phyloP scores from a whole-genome alignment of 2,329 filamentous ascomycete species.

The Verticillium dahliae region DNA sequence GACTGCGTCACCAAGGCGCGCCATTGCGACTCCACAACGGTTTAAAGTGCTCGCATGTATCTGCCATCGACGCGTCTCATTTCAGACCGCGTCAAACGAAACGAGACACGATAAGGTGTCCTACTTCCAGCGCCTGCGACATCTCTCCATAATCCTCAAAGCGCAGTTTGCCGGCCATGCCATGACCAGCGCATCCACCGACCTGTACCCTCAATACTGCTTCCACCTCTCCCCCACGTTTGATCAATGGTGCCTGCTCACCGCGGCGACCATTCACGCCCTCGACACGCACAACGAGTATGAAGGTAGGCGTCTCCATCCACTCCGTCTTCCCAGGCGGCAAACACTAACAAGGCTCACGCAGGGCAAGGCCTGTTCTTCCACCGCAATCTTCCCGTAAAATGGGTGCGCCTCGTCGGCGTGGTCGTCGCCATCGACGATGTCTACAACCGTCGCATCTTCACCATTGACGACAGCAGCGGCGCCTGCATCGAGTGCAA shows the following conservation, averaged over 20 bases:
- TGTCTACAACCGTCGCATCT: constrained; percentile 37
- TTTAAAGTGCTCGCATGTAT: not conserved
- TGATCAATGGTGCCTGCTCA: constrained; percentile 52
- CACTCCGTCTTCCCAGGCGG: not conserved
- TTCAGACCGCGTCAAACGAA: not conserved
- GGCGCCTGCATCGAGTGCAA: constrained; percentile 50
- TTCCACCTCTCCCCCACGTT: constrained; percentile 57
- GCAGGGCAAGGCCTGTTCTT: constrained; percentile 54
- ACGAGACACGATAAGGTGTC: not conserved
- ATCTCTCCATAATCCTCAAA: not conserved
- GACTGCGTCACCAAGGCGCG: not conserved
- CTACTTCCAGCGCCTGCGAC: no score
- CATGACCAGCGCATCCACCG: constrained; percentile 37
- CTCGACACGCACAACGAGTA: constrained; percentile 43
- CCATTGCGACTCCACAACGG: not conserved
- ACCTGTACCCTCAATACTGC: constrained; percentile 56
- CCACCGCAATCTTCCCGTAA: constrained; percentile 66
- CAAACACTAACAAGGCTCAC: not conserved
- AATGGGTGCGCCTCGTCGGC: constrained; percentile 67
- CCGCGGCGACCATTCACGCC: constrained; percentile 39
- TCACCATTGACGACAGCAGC: constrained; percentile 60
- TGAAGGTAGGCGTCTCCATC: constrained; percentile 35
- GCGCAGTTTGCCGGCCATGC: constrained; percentile 26
- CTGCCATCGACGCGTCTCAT: not conserved
- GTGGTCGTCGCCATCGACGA: constrained; percentile 59